Conservation (phyloP, 2,329 filamentous ascomycete genomes). For the Penicillium sp. region DNA sequence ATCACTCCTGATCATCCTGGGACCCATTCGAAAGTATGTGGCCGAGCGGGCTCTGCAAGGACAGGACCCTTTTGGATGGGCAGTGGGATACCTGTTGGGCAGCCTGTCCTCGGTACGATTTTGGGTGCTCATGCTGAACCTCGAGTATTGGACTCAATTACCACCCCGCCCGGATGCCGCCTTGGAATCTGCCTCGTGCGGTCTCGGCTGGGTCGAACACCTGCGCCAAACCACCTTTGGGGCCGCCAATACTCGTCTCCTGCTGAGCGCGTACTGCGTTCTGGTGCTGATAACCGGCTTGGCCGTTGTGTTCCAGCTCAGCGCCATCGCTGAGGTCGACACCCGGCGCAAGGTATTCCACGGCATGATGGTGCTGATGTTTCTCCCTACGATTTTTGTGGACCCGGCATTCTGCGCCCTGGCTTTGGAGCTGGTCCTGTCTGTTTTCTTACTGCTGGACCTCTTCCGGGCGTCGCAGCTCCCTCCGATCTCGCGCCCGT, state of each 20-base stretch:
- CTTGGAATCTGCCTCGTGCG: slow-evolving; percentile 42
- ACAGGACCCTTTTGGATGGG: slow-evolving; percentile 87
- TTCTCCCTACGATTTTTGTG: slow-evolving; percentile 79
- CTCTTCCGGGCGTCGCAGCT: slow-evolving; percentile 86
- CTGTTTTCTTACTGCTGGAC: slow-evolving; percentile 84
- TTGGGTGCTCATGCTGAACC: slow-evolving; percentile 64
- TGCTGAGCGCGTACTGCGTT: slow-evolving; percentile 71
- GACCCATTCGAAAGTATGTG: slow-evolving; percentile 70
- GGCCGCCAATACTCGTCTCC: slow-evolving; percentile 74
- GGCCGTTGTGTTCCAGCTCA: slow-evolving; percentile 69
- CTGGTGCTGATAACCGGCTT: slow-evolving; percentile 68
- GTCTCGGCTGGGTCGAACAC: slow-evolving; percentile 61
- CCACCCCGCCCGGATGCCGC: slow-evolving; percentile 48
- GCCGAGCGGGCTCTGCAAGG: slow-evolving; percentile 63
- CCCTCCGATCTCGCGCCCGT: slow-evolving; percentile 79
- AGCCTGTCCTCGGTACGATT: slow-evolving; percentile 70
- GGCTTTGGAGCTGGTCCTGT: slow-evolving; percentile 73
- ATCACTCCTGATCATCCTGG: slow-evolving; percentile 64
- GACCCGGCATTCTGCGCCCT: slow-evolving; percentile 82
- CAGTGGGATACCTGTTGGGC: slow-evolving; percentile 81
- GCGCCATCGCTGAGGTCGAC: slow-evolving; percentile 81
- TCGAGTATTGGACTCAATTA: slow-evolving; percentile 73
- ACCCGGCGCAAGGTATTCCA: slow-evolving; percentile 96
- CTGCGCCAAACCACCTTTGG: slow-evolving; percentile 65
- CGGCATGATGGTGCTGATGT: slow-evolving; percentile 96